Evolutionary conservation across 306 rosid species (phyloP).

Genomic region (Lathyrus aphaca): DNA sequence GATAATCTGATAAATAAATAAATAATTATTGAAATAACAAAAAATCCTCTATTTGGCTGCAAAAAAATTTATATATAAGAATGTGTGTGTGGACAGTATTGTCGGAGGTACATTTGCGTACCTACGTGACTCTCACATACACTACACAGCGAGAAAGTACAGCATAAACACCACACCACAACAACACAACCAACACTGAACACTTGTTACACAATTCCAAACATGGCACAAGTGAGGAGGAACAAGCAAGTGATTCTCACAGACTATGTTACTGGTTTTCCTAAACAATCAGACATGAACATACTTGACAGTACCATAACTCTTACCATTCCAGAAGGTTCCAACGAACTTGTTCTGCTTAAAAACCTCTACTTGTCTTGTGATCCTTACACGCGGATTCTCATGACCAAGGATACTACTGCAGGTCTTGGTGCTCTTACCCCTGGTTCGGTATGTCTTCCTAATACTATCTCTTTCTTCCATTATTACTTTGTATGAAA

Average conservation of each 20-base stretch:
- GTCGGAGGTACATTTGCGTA: too few relatives aligned
- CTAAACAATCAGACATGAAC: slow-evolving; percentile 45
- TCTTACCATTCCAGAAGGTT: slow-evolving; percentile 43
- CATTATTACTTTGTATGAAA: too few relatives aligned
- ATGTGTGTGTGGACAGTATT: too few relatives aligned
- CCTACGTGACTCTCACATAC: neutral
- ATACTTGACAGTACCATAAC: slow-evolving; percentile 27
- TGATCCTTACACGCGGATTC: slow-evolving; percentile 53
- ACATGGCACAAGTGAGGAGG: slow-evolving; percentile 42
- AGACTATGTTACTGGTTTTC: slow-evolving; percentile 40
- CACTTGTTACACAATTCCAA: neutral
- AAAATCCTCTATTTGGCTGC: too few relatives aligned
- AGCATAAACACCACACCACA: neutral
- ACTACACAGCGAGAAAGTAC: neutral
- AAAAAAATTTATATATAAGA: too few relatives aligned
- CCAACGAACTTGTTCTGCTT: slow-evolving; percentile 45
- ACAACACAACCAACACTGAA: neutral
- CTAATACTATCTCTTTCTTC: neutral
- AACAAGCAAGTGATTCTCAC: slow-evolving; percentile 50
- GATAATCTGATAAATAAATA: too few relatives aligned
- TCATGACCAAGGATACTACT: slow-evolving; percentile 24
- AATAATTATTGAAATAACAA: too few relatives aligned
- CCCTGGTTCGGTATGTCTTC: slow-evolving; percentile 35
- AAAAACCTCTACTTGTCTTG: slow-evolving; percentile 67
- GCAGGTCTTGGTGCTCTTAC: neutral